phyloP scores from a whole-genome alignment of 148 eudicot genomes.

The Rhododendron vialii region DNA sequence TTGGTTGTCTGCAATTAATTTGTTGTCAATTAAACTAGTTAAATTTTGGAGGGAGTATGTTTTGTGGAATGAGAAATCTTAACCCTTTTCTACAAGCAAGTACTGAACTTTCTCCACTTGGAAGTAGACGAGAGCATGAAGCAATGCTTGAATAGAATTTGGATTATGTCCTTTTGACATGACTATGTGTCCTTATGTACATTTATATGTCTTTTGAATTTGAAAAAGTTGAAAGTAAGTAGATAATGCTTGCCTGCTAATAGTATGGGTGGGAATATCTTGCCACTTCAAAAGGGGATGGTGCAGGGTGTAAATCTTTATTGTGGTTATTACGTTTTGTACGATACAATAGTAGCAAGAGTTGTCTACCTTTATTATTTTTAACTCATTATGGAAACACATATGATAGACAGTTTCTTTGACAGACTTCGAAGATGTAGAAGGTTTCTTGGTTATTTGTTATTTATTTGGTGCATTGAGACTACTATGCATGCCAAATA shows the following conservation, averaged over 20 bases:
- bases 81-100: background rate
- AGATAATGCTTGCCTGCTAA: background rate
- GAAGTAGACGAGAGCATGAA: background rate
- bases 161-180: background rate
- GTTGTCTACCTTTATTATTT: background rate
- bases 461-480: background rate
- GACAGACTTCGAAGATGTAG: background rate
- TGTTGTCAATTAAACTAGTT: background rate
- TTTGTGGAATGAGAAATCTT: background rate
- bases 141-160: background rate
- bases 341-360: background rate
- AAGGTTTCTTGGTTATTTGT: background rate
- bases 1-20: background rate
- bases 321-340: background rate
- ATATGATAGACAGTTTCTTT: background rate
- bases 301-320: background rate
- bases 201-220: background rate
- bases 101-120: background rate
- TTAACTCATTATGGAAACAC: background rate
- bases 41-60: background rate
- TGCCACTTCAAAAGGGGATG: background rate
- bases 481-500: background rate
- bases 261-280: background rate
- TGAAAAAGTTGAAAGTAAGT: background rate
- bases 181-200: background rate